Base-by-base conservation (phyloP, 1,139 yeast genomes). In the Magnusiomyces tetraspermus region DNA sequence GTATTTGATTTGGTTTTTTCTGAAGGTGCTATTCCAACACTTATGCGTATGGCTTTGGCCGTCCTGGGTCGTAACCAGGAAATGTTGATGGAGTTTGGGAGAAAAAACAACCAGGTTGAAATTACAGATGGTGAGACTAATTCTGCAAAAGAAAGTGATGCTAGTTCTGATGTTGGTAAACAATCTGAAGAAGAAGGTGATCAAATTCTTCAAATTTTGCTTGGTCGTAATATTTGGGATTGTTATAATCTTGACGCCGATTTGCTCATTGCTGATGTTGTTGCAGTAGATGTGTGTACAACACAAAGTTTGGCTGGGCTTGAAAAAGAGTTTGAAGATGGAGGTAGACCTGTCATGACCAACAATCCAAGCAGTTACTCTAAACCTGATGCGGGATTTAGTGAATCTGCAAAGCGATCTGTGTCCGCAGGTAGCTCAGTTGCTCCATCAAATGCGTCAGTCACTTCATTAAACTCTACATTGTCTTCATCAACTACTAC, bases 21-120 rank as follows among this genome's bases (percentile, higher is more conserved):
- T 38, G 85, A 82, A 66, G 88, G 88, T 15, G 83, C 83, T 71
- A 77, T 81, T 58, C 72, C 75, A 30, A 84, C 86, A 0, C 69
- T 82, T 59, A 75, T 82, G 67, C 77, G 83, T 58, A 75, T 80
- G 10, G 80, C 84, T 0, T 61, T 82, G 49, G 82, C 84, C 0
- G 69, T 82, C 22, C 68, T 82, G 48, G 64, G 76, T 33, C 71
- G 76, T 46, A 82, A 82, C 63, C 71, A 76, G 56, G 74, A 75
- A 6, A 69, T 77, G n/a, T 69, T 82, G 50, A 67, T 78, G 71
- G 69, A 73, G 24, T 72, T 80, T 53, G 33, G n/a, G n/a, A n/a
- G n/a, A n/a, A n/a, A n/a, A n/a, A n/a, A n/a, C n/a, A n/a, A n/a
- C n/a, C n/a, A n/a, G n/a, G n/a, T n/a, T n/a, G n/a, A n/a, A n/a